These are phyloP conservation scores for Verticillium zaregamsianum DNA, from an alignment of 2,329 filamentous ascomycete species.

Conservation along the genomic window DNA sequence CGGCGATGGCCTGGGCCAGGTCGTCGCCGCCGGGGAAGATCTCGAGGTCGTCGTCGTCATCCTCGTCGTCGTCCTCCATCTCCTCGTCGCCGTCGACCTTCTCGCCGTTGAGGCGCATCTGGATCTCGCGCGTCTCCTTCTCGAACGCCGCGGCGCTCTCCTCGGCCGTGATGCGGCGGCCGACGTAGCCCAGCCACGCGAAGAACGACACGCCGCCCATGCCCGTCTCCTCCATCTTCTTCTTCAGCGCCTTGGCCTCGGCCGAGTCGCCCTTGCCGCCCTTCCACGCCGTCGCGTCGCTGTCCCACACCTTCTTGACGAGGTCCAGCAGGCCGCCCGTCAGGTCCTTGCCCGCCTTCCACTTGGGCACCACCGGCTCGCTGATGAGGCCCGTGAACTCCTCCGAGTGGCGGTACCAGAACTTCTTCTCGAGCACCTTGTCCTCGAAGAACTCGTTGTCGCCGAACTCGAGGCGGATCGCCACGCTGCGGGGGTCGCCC, in stretches of 20 bases:
- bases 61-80: conserved; percentile 56
- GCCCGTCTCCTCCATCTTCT: conserved; percentile 55
- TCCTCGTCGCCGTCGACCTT: conserved; percentile 43
- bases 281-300: conserved; percentile 37
- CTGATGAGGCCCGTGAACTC: conserved; percentile 76
- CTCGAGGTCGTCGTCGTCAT: conserved; percentile 67
- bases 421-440: conserved; percentile 79
- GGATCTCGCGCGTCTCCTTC: conserved; percentile 55
- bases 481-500: conserved; percentile 77
- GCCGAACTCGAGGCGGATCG: conserved; percentile 72
- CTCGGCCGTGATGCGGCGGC: conserved; percentile 64
- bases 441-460: conserved; percentile 82
- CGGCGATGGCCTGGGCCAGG: conserved; percentile 72
- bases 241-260: conserved; percentile 46
- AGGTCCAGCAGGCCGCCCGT: conserved; percentile 76
- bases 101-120: conserved; percentile 45
- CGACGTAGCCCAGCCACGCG: conserved; percentile 79
- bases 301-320: conserved; percentile 65
- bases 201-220: conserved; percentile 77
- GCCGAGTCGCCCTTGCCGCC: conserved; percentile 34
- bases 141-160: conserved; percentile 62
- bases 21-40: conserved; percentile 87
- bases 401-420: conserved; percentile 72
- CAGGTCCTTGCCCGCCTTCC: conserved; percentile 82
- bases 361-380: conserved; percentile 82